Evolutionary conservation across 768 basidiomycete species (phyloP).

Genomic region (Naganishia vaughanmartiniae): DNA sequence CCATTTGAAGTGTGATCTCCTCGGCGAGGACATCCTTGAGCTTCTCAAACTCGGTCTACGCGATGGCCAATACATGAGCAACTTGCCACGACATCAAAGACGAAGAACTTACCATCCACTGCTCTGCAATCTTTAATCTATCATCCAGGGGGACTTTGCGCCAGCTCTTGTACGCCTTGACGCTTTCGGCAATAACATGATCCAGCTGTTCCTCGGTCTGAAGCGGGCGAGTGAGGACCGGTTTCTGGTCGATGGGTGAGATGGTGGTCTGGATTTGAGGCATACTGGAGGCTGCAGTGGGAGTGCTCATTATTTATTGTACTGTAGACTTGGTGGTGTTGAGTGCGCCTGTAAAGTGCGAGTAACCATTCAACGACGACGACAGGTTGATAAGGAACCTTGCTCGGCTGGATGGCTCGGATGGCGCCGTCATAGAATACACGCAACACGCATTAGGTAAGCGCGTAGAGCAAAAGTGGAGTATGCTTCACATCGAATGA

Average conservation of each 20-base stretch:
- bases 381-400: background rate
- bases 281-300: slow-evolving; percentile 7
- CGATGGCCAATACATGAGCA: slow-evolving; percentile 5
- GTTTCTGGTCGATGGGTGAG: slow-evolving; percentile 72
- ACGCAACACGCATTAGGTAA: too few species aligned
- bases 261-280: slow-evolving; percentile 70
- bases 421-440: too few species aligned
- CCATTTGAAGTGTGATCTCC: slow-evolving; percentile 87
- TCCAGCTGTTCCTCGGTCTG: slow-evolving; percentile 64
- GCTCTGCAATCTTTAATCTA: slow-evolving; percentile 67
- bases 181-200: slow-evolving; percentile 59
- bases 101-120: slow-evolving; percentile 63
- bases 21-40: slow-evolving; percentile 63
- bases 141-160: slow-evolving; percentile 61
- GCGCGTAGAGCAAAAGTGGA: too few species aligned
- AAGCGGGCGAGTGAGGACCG: slow-evolving; percentile 66
- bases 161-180: slow-evolving; percentile 74
- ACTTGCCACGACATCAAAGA: background rate
- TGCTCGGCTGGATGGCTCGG: too few species aligned
- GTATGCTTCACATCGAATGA: too few species aligned
- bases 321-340: background rate
- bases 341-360: background rate
- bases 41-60: slow-evolving; percentile 59
- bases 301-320: background rate
- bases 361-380: background rate